Evolutionary conservation across 1,284 basidiomycete genomes (phyloP), one percentile per base, ranked within the genome.

Genomic region (Cystobasidium slooffiae): DNA sequence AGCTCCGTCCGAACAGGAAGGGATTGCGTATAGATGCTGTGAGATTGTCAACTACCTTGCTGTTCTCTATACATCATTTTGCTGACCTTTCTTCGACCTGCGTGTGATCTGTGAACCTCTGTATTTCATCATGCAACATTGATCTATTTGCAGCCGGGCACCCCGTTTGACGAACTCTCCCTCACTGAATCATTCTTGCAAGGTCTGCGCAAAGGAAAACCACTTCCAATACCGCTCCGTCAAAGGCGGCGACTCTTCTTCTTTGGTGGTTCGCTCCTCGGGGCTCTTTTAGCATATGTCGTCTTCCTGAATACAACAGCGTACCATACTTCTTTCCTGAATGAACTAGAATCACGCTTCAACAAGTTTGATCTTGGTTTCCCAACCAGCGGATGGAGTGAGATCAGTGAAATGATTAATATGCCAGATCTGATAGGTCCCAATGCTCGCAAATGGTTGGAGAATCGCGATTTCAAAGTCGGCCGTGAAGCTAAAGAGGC

Each of bases 401-500:
- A 61, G 18, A 56, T 73, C n/a, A 41, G 59, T 5, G 58, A 66
- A 37, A 65, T 73, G 70, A 51, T 73, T 52, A 73, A 73, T 47
- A 68, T 74, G 65, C 53, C 65, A 44, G 65, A 74, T 52, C 55
- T 74, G 16, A 66, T 74, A 44, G 58, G 67, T 22, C 65, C 72
- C 7, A 68, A 68, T 39, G 65, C 72, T n/a, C 58, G 65, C 18
- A 66, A 53, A 31, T 69, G 65, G 65, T 49, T 74, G 4, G 72
- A 68, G 66, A 74, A 74, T 39, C 51, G 72, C 20, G 67, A 74
- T 58, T 74, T 74, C 65, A 74, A 73, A 43, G 70, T 91, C 2
- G 94, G 94, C 22, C 89, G 92, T 75, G 84, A 85, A 52, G 87
- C 93, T 77, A 86, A 86, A 43, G 86, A 84, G 1, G 85, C 89